A percentile compares a stretch with the other conserved stretches of the same genome.
Evolutionary conservation across 345 rosid genomes (phyloP).

Genomic region (Theobroma cacao): DNA sequence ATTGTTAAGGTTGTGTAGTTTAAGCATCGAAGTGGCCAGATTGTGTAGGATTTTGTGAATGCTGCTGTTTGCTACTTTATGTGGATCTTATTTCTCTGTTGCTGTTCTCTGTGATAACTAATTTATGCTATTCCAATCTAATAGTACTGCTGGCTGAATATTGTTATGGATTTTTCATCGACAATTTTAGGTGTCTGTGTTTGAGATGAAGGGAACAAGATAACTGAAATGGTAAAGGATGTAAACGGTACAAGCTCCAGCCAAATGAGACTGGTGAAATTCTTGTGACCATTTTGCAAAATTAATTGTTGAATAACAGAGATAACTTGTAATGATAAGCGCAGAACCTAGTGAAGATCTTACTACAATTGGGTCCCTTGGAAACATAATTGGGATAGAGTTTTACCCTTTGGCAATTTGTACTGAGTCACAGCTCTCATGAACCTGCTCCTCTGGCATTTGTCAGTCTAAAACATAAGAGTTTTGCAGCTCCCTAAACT

Average conservation of each 20-base stretch:
- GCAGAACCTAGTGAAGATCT: neutral
- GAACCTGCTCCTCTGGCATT: neutral
- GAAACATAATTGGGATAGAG: neutral
- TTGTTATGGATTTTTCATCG: neutral
- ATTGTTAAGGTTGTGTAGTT: neutral
- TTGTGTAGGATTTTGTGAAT: neutral
- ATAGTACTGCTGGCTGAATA: neutral
- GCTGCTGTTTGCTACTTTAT: neutral
- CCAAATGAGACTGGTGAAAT: neutral
- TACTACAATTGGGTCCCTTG: neutral
- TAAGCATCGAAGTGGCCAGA: neutral
- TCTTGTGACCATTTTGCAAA: neutral
- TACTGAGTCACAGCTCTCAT: neutral
- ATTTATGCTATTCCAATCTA: neutral
- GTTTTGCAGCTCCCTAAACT: neutral
- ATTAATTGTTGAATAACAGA: neutral
- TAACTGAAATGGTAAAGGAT: neutral
- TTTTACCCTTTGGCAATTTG: neutral
- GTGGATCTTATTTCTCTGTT: neutral
- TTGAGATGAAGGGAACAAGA: too few relatives aligned
- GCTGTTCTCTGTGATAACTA: neutral
- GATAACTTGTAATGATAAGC: neutral
- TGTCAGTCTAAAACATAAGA: neutral
- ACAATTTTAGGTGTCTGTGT: neutral
- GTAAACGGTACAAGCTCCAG: neutral